Conservation (phyloP, 2,329 filamentous ascomycete genomes). For the Trichoderma sp. region DNA sequence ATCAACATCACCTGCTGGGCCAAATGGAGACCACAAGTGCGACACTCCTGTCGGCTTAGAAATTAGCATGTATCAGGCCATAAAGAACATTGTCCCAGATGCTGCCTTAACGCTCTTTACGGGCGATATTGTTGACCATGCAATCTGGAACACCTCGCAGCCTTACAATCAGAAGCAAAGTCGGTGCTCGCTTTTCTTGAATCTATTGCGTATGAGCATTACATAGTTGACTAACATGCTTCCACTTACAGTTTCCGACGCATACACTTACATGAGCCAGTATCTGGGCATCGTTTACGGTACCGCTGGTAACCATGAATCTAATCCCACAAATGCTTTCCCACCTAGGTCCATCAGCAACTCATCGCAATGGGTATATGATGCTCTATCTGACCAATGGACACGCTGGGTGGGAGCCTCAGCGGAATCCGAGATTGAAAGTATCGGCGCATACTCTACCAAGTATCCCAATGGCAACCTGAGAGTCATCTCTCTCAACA, state of each 20-base stretch:
- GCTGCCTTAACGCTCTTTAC: conserved; percentile 58
- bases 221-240: background rate
- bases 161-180: conserved; percentile 34
- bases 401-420: conserved; percentile 44
- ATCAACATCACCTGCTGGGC: conserved; percentile 49
- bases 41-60: conserved; percentile 52
- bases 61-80: conserved; percentile 54
- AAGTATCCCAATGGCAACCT: conserved; percentile 46
- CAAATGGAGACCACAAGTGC: conserved; percentile 53
- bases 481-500: conserved; percentile 59
- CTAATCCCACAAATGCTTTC: conserved; percentile 52
- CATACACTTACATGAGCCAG: conserved; percentile 47
- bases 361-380: conserved; percentile 52
- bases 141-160: conserved; percentile 45
- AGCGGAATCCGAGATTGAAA: conserved; percentile 32
- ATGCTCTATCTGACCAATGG: conserved; percentile 48
- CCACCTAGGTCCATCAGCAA: conserved; percentile 40
- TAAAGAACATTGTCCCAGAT: conserved; percentile 45
- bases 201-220: background rate
- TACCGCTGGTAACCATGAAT: conserved; percentile 58
- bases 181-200: conserved; percentile 21
- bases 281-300: conserved; percentile 48
- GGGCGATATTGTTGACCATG: conserved; percentile 57
- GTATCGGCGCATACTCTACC: conserved; percentile 51
- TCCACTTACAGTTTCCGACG: conserved; percentile 38